Evolutionary conservation across 1,284 basidiomycete species (phyloP).

Genomic region (Trametes hirsuta): DNA sequence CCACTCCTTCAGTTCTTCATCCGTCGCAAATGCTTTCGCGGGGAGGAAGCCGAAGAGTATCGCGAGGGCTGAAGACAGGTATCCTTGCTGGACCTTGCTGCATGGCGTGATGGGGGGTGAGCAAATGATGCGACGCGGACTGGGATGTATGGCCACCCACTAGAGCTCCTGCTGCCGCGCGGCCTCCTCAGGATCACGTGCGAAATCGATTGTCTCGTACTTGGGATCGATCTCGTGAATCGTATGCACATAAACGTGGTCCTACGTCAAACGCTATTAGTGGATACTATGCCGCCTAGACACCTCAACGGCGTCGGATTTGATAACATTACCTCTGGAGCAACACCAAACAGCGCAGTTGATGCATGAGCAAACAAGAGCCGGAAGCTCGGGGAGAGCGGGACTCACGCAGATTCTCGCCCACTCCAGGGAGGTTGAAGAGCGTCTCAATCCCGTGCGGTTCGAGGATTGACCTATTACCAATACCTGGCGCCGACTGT

Average conservation of each 20-base stretch:
- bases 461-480: constrained; percentile 33
- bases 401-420: constrained; percentile 37
- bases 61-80: background rate
- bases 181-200: background rate
- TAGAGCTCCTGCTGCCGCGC: constrained; percentile 10
- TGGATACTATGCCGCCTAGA: background rate
- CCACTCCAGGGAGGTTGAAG: constrained; percentile 40
- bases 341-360: too few species aligned
- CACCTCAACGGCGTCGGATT: too few species aligned
- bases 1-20: constrained; percentile 1
- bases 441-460: constrained; percentile 36
- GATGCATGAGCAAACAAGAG: too few species aligned
- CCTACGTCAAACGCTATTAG: background rate
- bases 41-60: background rate
- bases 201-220: constrained; percentile 8
- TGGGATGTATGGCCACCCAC: background rate
- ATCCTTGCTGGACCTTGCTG: constrained; percentile 3
- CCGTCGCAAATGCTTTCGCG: constrained; percentile 3
- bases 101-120: too few species aligned
- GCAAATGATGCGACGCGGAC: too few species aligned
- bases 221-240: constrained; percentile 8
- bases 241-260: constrained; percentile 6
- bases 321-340: constrained; percentile 29
- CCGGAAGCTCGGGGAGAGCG: too few species aligned
- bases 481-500: constrained; percentile 42